A percentile compares a stretch with the other conserved stretches of the same genome.
Conservation (phyloP, 345 rosid species). For the Ceriops zippeliana region DNA sequence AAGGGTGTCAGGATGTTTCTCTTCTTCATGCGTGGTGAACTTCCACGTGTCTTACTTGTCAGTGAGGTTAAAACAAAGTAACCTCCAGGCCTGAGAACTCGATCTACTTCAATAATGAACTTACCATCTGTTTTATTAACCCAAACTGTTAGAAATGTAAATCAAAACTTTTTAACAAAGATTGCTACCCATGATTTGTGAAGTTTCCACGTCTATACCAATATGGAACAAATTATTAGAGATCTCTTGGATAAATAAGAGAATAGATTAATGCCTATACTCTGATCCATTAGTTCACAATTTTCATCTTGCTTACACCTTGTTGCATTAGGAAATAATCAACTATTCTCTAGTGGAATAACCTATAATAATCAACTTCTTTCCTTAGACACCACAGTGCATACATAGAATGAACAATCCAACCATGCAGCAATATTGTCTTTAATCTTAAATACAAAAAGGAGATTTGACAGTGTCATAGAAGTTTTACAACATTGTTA, state of each 20-base stretch:
- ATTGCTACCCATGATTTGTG: not conserved
- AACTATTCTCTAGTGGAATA: not conserved
- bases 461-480: not conserved
- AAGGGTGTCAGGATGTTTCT: constrained; percentile 49
- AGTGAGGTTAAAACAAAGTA: constrained; percentile 89
- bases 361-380: not conserved
- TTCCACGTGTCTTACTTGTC: constrained; percentile 53
- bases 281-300: no score
- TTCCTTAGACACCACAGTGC: not conserved
- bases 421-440: not conserved
- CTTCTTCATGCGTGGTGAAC: constrained; percentile 45
- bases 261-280: no score
- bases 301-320: no score
- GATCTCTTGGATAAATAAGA: no score
- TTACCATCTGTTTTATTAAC: constrained; percentile 60
- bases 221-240: no score
- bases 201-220: not conserved
- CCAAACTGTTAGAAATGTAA: constrained; percentile 21
- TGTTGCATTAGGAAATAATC: no score
- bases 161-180: constrained; percentile 8
- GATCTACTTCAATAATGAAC: constrained; percentile 87
- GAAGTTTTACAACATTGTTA: not conserved
- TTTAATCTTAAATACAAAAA: not conserved
- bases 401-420: not conserved
- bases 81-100: constrained; percentile 93